Conservation (phyloP, 73 alveolate genomes). For the Paramecium primaurelia region DNA sequence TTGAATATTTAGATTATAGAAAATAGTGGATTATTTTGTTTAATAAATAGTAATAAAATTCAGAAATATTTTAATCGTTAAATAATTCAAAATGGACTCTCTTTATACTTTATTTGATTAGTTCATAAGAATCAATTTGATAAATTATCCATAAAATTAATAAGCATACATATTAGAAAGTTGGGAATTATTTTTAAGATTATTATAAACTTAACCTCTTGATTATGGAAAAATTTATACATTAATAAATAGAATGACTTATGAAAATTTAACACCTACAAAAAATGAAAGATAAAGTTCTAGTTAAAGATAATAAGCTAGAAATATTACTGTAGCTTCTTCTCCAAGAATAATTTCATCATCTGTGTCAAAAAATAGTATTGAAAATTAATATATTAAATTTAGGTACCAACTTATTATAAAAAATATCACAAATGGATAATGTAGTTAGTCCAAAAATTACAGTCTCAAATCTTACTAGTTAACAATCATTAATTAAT, state of each 20-base stretch:
- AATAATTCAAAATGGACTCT: neutral
- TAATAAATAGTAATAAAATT: neutral
- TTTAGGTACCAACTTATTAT: neutral
- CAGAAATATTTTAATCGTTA: neutral
- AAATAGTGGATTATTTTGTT: too few species aligned
- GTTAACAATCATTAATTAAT: constrained; percentile 2
- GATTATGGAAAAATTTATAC: constrained; percentile 33
- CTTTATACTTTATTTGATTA: neutral
- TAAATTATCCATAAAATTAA: neutral
- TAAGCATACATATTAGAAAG: neutral
- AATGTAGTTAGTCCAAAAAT: constrained; percentile 8
- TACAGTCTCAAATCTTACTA: neutral
- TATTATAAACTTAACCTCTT: neutral
- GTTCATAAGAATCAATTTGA: neutral
- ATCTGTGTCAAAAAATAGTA: neutral
- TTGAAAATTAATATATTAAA: neutral
- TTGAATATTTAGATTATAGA: too few species aligned
- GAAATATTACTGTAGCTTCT: constrained; percentile 34
- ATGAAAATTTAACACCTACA: neutral
- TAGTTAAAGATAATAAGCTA: neutral
- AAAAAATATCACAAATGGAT: neutral
- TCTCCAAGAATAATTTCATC: neutral
- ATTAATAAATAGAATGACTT: constrained; percentile 9
- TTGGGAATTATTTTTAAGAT: neutral
- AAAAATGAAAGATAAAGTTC: neutral